Evolutionary conservation across 768 basidiomycete genomes (phyloP), one percentile per base, ranked within the genome.

Genomic region (Amanita phalloides): DNA sequence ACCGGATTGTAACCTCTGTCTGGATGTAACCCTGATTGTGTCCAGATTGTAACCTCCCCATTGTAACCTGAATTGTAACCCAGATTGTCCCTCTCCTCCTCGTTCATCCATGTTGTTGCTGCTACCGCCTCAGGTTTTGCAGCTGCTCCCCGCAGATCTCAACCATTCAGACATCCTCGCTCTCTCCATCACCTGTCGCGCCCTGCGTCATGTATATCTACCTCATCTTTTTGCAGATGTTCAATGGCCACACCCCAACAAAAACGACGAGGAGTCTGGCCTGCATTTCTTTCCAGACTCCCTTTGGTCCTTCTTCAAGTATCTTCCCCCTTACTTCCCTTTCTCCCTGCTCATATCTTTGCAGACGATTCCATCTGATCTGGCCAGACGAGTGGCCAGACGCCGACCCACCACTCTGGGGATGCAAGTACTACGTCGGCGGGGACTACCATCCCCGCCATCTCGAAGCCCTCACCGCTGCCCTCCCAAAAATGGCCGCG

Each of bases 331-430:
- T 30, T 35, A 36, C 30, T 33, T 26, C 10, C 44, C 8, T 21
- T 32, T 37, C 14, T 33, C 14, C 49, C 10, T 37, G 23, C 53
- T 53, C 13, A 50, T 26, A 28, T 5, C 21, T 43, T 23, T 21
- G n/a, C n/a, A 72, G 72, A 54, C 61, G 57, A 21, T 66, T 73
- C 33, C 59, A 63, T 47, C 57, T 74, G 3, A 60, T 67, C 38
- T 74, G 72, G 72, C 72, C 72, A 9, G 72, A 72, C 54, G 66
- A 71, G 45, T 72, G 72, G 72, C 67, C 68, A 3, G 72, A 74
- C 45, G 57, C 68, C 9, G 59, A 61, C 4, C 71, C 69, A 6
- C 69, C 70, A 1, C 63, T 64, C n/a, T 70, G 67, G 67, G 71
- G 70, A 37, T 64, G 67, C 48, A 64, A 62, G 41, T 66, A 63